Percentiles rank a stretch among this genome's conserved stretches.
phyloP scores from a whole-genome alignment of 2,329 filamentous ascomycete species.

The Curvularia spicifera region DNA sequence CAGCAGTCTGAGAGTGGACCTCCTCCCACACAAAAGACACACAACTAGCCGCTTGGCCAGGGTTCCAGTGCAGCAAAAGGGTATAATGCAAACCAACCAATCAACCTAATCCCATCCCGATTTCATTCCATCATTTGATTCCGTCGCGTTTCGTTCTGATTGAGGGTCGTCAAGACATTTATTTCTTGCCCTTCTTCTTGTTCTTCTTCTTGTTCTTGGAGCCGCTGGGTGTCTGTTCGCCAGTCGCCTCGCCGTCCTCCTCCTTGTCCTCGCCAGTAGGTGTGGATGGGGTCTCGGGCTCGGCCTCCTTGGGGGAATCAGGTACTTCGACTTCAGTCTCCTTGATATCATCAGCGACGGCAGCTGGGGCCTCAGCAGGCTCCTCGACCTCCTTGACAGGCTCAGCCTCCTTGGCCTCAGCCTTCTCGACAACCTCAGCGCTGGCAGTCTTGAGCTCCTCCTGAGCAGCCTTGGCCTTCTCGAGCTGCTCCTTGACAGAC shows the following conservation, averaged over 20 bases:
- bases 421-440: slow-evolving; percentile 26
- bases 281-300: slow-evolving; percentile 11
- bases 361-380: slow-evolving; percentile 3
- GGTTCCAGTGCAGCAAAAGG: slow-evolving; percentile 10
- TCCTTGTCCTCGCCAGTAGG: slow-evolving; percentile 9
- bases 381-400: slow-evolving; percentile 8
- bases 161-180: not conserved
- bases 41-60: slow-evolving; percentile 7
- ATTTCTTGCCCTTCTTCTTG: slow-evolving; percentile 30
- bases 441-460: slow-evolving; percentile 27
- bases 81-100: slow-evolving; percentile 11
- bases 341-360: slow-evolving; percentile 8
- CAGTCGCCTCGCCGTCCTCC: slow-evolving; percentile 6
- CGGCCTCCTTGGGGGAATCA: slow-evolving; percentile 2
- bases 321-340: slow-evolving; percentile 8
- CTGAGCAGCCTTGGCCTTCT: slow-evolving; percentile 25
- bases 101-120: slow-evolving; percentile 2
- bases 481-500: slow-evolving; percentile 29
- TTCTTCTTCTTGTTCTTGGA: slow-evolving; percentile 25
- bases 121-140: slow-evolving; percentile 8
- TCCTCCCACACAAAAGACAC: slow-evolving; percentile 7
- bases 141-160: slow-evolving; percentile 1
- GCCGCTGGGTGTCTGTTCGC: slow-evolving; percentile 9
- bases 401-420: slow-evolving; percentile 25
- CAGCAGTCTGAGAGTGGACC: slow-evolving; percentile 5